phyloP scores from a whole-genome alignment of 495 filamentous ascomycete species.

The Annulohypoxylon maeteangense region DNA sequence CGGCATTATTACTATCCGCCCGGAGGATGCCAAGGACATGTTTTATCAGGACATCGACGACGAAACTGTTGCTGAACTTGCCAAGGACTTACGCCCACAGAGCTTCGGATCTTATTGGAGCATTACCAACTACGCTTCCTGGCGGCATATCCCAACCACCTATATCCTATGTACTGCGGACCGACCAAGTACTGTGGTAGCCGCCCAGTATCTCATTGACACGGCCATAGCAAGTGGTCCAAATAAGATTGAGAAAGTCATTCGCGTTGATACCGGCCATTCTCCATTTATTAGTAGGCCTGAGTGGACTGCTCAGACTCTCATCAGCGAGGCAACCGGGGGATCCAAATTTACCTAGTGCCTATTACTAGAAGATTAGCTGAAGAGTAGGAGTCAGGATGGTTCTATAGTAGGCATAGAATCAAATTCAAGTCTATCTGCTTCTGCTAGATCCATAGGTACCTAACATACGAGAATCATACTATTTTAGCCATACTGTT shows the following conservation, averaged over 20 bases:
- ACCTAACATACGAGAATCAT: background rate
- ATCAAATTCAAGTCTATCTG: background rate
- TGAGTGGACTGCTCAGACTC: slow-evolving; percentile 21
- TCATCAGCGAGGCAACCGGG: background rate
- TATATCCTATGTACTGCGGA: slow-evolving; percentile 46
- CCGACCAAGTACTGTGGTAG: slow-evolving; percentile 28
- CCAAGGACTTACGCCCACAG: slow-evolving; percentile 45
- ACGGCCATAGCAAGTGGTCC: slow-evolving; percentile 28
- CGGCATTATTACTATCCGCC: slow-evolving; percentile 39
- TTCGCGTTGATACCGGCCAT: slow-evolving; percentile 23
- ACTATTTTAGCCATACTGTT: background rate
- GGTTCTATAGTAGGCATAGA: too few relatives aligned
- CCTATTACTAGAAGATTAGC: too few relatives aligned
- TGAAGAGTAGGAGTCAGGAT: background rate
- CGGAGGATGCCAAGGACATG: slow-evolving; percentile 31
- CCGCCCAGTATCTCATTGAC: slow-evolving; percentile 42
- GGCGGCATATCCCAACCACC: slow-evolving; percentile 48
- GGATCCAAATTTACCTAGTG: background rate
- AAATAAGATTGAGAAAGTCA: slow-evolving; percentile 27
- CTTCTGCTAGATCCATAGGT: background rate
- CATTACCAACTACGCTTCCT: slow-evolving; percentile 47
- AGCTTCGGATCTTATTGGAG: slow-evolving; percentile 44
- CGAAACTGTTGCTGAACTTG: slow-evolving; percentile 36
- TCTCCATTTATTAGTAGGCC: slow-evolving; percentile 30
- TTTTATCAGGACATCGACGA: slow-evolving; percentile 48